These are phyloP conservation scores for Aspergillus olivimuriae DNA, from an alignment of 495 filamentous ascomycete genomes.

Conservation along the genomic window DNA sequence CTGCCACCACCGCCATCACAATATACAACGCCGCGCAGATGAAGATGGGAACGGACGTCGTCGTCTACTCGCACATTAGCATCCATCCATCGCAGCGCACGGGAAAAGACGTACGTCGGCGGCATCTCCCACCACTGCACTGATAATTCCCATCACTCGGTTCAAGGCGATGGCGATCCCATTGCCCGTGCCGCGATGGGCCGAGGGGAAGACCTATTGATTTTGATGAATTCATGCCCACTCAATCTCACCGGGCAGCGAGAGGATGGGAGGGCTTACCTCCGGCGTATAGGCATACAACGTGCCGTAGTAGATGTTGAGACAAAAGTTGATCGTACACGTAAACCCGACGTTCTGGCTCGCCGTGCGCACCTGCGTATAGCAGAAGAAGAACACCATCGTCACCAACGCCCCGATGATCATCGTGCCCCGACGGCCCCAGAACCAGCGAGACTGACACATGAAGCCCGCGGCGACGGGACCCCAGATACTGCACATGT, in stretches of 20 bases:
- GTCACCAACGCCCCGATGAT: conserved; percentile 54
- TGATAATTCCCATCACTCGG: conserved; percentile 66
- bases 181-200: background rate
- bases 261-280: too few species aligned
- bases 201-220: conserved; percentile 3
- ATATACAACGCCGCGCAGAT: conserved; percentile 62
- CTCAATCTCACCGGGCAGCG: too few species aligned
- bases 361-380: conserved; percentile 53
- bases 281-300: conserved; percentile 59
- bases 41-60: conserved; percentile 58
- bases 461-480: conserved; percentile 61
- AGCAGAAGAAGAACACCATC: conserved; percentile 64
- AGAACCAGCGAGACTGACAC: conserved; percentile 48
- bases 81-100: too few species aligned
- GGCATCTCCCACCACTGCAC: conserved; percentile 55
- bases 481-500: conserved; percentile 57
- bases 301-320: conserved; percentile 69
- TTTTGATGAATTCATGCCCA: too few species aligned
- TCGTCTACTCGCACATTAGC: conserved; percentile 25
- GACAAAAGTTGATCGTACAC: conserved; percentile 58
- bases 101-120: conserved; percentile 44
- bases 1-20: conserved; percentile 55
- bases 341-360: conserved; percentile 59
- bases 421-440: conserved; percentile 61
- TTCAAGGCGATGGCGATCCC: conserved; percentile 57